phyloP scores from a whole-genome alignment of 129 eudicot species.

The Oenanthe sinensis region DNA sequence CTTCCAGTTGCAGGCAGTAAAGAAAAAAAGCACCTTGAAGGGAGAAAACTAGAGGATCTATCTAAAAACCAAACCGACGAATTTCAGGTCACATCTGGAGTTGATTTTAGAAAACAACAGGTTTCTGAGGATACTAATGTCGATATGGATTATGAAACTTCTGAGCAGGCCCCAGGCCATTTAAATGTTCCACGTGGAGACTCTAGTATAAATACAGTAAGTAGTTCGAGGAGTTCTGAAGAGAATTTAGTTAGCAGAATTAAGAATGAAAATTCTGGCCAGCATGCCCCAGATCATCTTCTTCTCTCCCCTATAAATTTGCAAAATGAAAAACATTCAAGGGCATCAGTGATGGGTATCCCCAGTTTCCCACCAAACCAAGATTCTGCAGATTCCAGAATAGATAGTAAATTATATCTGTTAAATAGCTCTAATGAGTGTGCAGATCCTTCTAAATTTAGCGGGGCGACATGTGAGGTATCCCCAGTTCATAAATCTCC shows the following conservation, averaged over 20 bases:
- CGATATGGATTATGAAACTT: constrained; percentile 34
- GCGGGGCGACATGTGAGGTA: constrained; percentile 35
- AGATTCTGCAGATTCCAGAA: background rate
- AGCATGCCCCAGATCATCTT: background rate
- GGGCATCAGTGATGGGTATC: constrained; percentile 8
- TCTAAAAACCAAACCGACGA: background rate
- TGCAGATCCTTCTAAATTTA: constrained; percentile 14
- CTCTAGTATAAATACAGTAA: background rate
- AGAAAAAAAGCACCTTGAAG: background rate
- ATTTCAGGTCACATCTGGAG: constrained; percentile 10
- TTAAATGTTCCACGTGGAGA: constrained; percentile 6
- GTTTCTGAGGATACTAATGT: constrained; percentile 39
- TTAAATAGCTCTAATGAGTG: background rate
- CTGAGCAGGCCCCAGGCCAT: background rate
- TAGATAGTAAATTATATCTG: background rate
- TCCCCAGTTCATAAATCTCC: constrained; percentile 52
- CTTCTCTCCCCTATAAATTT: background rate
- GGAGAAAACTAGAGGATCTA: constrained; percentile 1
- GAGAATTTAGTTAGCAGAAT: constrained; percentile 2
- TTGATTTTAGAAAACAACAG: constrained; percentile 17
- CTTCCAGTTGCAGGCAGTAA: background rate
- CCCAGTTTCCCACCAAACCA: background rate
- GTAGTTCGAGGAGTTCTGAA: background rate
- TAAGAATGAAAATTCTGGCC: constrained; percentile 1
- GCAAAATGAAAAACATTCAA: constrained; percentile 14